Conservation (phyloP, 208 protist genomes). For the Trichomonas vaginalis region DNA sequence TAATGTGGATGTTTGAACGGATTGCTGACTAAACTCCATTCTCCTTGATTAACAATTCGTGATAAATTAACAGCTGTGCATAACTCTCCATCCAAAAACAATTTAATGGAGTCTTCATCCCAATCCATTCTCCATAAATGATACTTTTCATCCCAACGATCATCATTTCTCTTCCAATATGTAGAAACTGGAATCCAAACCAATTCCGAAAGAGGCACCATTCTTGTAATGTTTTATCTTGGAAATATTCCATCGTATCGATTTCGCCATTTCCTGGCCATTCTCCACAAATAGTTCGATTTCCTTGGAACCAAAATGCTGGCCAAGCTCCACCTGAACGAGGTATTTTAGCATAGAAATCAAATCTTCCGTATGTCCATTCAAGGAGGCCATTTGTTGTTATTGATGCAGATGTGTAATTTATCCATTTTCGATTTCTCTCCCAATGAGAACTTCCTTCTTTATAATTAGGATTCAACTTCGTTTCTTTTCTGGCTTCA, state of each 20-base stretch:
- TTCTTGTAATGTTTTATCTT: constrained; percentile 13
- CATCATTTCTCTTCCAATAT: too few relatives aligned
- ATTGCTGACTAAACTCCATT: too few relatives aligned
- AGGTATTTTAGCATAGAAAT: constrained; percentile 32
- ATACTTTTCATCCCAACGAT: too few relatives aligned
- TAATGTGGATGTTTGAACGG: too few relatives aligned
- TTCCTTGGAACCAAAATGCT: constrained; percentile 32
- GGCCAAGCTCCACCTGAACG: constrained; percentile 27
- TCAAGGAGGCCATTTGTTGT: not conserved
- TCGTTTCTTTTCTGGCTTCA: not conserved
- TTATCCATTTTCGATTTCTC: not conserved
- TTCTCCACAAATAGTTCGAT: constrained; percentile 17
- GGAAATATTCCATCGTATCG: constrained; percentile 30
- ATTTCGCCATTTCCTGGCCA: constrained; percentile 36
- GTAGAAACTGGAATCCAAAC: too few relatives aligned
- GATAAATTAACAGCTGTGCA: too few relatives aligned
- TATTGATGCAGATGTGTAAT: constrained; percentile 21
- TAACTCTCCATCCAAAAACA: too few relatives aligned
- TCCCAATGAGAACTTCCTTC: not conserved
- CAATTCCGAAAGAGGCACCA: too few relatives aligned
- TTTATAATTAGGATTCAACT: not conserved
- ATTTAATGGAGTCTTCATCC: too few relatives aligned
- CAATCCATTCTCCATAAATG: too few relatives aligned
- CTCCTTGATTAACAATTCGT: too few relatives aligned
- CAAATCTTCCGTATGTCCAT: constrained; percentile 27